A percentile compares a stretch with the other conserved stretches of the same genome.
Conservation (phyloP, 768 basidiomycete species). For the Trametes villosa region DNA sequence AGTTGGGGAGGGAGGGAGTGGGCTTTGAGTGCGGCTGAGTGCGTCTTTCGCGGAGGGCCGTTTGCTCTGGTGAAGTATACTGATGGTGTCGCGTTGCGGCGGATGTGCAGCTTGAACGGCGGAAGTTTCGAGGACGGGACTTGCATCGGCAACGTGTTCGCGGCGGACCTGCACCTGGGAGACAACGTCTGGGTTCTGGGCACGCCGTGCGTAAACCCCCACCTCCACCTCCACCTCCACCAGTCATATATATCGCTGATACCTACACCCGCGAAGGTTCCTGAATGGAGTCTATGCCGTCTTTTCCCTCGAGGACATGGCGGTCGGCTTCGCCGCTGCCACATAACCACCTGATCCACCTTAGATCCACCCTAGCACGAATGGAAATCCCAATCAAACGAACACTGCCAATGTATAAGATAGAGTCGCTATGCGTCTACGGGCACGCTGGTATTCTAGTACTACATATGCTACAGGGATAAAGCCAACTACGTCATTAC, state of each 20-base stretch:
- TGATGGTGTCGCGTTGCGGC: not conserved
- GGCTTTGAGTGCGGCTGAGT: conserved; percentile 4
- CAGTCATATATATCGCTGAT: no score
- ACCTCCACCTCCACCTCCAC: no score
- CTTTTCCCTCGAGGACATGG: conserved; percentile 5
- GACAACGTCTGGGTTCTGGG: conserved; percentile 20
- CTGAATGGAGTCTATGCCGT: conserved; percentile 1
- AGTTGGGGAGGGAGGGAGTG: not conserved
- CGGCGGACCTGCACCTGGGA: conserved; percentile 6
- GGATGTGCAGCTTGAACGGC: conserved; percentile 24
- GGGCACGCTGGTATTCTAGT: not conserved
- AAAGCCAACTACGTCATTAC: not conserved
- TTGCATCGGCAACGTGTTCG: conserved; percentile 15
- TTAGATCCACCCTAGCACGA: not conserved
- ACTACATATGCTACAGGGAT: conserved; percentile 10
- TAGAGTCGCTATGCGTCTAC: not conserved
- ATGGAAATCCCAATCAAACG: not conserved
- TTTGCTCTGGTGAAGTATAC: no score
- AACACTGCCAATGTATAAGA: not conserved
- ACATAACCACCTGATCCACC: not conserved
- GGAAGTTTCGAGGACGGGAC: conserved; percentile 11
- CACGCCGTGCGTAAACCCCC: not conserved
- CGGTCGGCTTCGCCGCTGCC: conserved; percentile 3
- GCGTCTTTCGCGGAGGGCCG: not conserved
- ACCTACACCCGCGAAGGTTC: not conserved